Percentiles rank a stretch among this genome's conserved stretches.
Conservation (phyloP, 345 rosid genomes). For the Trapa bicornis region DNA sequence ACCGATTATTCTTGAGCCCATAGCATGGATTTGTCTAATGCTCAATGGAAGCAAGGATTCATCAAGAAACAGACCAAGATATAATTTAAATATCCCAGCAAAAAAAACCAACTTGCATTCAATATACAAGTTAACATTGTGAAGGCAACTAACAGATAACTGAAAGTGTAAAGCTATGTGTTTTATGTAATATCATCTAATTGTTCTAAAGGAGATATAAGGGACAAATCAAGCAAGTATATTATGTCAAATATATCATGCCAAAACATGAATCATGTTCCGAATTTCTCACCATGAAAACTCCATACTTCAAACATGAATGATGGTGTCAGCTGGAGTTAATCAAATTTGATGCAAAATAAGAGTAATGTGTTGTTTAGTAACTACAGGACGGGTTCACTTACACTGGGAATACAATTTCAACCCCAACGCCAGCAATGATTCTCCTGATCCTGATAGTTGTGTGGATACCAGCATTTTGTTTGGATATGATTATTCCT, state of each 20-base stretch:
- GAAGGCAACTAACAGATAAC: background rate
- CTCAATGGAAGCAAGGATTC: background rate
- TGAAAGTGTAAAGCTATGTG: background rate
- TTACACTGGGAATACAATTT: constrained; percentile 57
- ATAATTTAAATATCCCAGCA: background rate
- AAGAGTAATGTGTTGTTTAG: background rate
- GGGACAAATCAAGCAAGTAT: background rate
- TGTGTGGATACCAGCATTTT: constrained; percentile 82
- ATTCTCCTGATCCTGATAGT: constrained; percentile 75
- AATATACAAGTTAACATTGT: background rate
- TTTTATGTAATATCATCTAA: background rate
- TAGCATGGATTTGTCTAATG: background rate
- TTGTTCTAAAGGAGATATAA: background rate
- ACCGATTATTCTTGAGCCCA: background rate
- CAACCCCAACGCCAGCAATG: constrained; percentile 70
- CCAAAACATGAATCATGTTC: background rate
- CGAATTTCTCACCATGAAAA: background rate
- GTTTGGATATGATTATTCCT: constrained; percentile 77
- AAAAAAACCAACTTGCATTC: background rate
- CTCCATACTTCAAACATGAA: background rate
- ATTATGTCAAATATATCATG: background rate
- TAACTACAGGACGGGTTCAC: background rate
- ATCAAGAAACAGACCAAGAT: background rate
- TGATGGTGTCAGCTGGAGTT: background rate
- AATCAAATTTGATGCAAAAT: too few relatives aligned